phyloP scores from a whole-genome alignment of 2,329 filamentous ascomycete genomes.

The Monascus ruber region DNA sequence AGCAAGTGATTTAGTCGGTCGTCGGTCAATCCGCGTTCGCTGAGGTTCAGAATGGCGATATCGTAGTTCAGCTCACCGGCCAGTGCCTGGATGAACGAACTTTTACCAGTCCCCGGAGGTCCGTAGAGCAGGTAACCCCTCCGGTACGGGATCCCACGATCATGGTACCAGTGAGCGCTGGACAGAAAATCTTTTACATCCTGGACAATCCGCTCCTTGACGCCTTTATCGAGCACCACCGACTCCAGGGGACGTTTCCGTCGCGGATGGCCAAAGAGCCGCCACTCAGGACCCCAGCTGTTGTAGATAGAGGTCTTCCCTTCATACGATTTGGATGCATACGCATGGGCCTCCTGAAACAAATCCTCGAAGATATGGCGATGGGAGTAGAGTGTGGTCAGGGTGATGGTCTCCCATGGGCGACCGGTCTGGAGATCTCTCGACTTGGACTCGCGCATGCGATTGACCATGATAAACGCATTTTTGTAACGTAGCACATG shows the following conservation, averaged over 20 bases:
- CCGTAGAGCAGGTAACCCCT: conserved; percentile 82
- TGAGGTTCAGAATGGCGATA: conserved; percentile 85
- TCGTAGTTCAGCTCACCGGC: conserved; percentile 88
- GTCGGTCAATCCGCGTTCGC: conserved; percentile 79
- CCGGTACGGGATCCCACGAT: conserved; percentile 88
- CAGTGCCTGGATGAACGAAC: conserved; percentile 88
- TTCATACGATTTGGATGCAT: conserved; percentile 70
- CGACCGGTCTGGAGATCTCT: conserved; percentile 69
- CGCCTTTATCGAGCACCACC: conserved; percentile 71
- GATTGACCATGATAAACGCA: conserved; percentile 76
- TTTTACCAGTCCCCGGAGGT: conserved; percentile 85
- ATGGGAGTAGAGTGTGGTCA: conserved; percentile 84
- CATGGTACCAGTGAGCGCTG: conserved; percentile 77
- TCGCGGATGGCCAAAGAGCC: conserved; percentile 68
- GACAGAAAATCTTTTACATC: conserved; percentile 75
- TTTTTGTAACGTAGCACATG: conserved; percentile 80
- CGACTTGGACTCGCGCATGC: conserved; percentile 74
- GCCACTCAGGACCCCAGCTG: conserved; percentile 74
- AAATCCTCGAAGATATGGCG: conserved; percentile 82
- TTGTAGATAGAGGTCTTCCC: conserved; percentile 91
- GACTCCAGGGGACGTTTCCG: conserved; percentile 79
- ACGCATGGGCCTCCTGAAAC: conserved; percentile 72
- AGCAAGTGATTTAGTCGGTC: conserved; percentile 78
- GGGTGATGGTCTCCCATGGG: conserved; percentile 85
- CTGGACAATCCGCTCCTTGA: conserved; percentile 67